Evolutionary conservation across 352 stramenopile species (phyloP).

Genomic region (Thraustochytrium striatum): DNA sequence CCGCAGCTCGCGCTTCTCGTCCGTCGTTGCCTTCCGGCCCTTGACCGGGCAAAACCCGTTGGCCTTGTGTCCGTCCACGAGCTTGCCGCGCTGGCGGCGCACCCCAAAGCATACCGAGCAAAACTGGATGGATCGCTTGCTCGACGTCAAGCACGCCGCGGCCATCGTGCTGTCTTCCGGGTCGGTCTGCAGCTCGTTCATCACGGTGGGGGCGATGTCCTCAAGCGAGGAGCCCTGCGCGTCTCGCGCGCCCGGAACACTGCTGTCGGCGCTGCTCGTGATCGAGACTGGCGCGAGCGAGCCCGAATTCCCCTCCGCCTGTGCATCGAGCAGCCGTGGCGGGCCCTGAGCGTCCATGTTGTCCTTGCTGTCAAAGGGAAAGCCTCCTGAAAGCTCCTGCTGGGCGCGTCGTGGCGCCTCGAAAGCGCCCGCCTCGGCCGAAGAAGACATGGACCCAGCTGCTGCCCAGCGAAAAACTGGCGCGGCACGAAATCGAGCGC

Average conservation of each 20-base stretch:
- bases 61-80: slow-evolving; percentile 11
- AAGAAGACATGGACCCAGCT: too few species aligned
- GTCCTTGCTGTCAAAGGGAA: too few species aligned
- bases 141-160: slow-evolving; percentile 10
- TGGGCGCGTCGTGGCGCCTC: too few species aligned
- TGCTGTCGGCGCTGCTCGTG: background rate
- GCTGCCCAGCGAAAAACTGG: too few species aligned
- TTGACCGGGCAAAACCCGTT: slow-evolving; percentile 44
- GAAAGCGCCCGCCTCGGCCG: too few species aligned
- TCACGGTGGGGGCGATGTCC: background rate
- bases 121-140: slow-evolving; percentile 37
- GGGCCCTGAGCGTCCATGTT: too few species aligned
- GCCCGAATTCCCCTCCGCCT: too few species aligned
- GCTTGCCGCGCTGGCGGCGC: slow-evolving; percentile 22
- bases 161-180: slow-evolving; percentile 21
- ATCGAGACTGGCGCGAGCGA: background rate
- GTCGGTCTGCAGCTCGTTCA: background rate
- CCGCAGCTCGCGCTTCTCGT: slow-evolving; percentile 43
- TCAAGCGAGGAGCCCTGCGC: background rate
- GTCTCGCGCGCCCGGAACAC: background rate
- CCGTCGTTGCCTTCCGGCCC: slow-evolving; percentile 6
- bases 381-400: too few species aligned
- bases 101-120: slow-evolving; percentile 38
- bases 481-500: too few species aligned
- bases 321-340: too few species aligned